A percentile compares a stretch with the other conserved stretches of the same genome.
Evolutionary conservation across 495 filamentous ascomycete genomes (phyloP).

Genomic region (Tuber magnatum): DNA sequence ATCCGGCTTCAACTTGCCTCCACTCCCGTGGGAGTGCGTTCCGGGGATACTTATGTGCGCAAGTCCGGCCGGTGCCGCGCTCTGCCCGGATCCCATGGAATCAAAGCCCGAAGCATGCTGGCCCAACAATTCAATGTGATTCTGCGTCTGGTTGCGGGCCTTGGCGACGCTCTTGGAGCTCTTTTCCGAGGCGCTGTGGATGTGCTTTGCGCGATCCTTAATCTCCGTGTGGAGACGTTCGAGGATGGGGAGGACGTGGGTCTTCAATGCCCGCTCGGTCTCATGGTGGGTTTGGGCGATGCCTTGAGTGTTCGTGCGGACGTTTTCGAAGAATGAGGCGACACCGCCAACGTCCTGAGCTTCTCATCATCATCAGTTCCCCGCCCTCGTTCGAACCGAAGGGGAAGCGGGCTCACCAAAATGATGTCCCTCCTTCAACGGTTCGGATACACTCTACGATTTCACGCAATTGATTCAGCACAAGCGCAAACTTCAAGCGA

Average conservation of each 20-base stretch:
- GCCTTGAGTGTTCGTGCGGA: conserved; percentile 83
- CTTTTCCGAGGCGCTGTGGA: conserved; percentile 76
- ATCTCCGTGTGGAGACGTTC: conserved; percentile 90
- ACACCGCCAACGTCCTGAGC: conserved; percentile 69
- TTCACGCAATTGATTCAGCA: neutral
- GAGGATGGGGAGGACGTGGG: conserved; percentile 73
- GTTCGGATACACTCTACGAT: conserved; percentile 68
- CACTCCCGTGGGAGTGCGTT: conserved; percentile 41
- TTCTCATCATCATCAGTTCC: neutral
- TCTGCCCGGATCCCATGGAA: conserved; percentile 41
- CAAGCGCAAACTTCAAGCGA: conserved; percentile 5
- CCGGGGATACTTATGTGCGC: conserved; percentile 29
- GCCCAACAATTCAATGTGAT: conserved; percentile 88
- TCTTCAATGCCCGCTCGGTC: conserved; percentile 78
- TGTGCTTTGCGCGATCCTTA: conserved; percentile 87
- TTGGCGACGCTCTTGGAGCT: conserved; percentile 84
- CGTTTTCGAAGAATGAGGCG: conserved; percentile 82
- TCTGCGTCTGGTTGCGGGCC: conserved; percentile 76
- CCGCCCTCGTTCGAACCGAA: neutral
- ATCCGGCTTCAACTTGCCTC: conserved; percentile 56
- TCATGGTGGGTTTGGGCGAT: conserved; percentile 80
- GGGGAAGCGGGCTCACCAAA: conserved; percentile 53
- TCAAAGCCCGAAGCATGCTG: conserved; percentile 72
- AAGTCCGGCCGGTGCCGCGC: conserved; percentile 19
- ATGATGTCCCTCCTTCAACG: conserved; percentile 78